A percentile compares a stretch with the other conserved stretches of the same genome.
These are phyloP conservation scores for Nitzschia sp. DNA, from an alignment of 108 stramenopile genomes.

Conservation along the genomic window DNA sequence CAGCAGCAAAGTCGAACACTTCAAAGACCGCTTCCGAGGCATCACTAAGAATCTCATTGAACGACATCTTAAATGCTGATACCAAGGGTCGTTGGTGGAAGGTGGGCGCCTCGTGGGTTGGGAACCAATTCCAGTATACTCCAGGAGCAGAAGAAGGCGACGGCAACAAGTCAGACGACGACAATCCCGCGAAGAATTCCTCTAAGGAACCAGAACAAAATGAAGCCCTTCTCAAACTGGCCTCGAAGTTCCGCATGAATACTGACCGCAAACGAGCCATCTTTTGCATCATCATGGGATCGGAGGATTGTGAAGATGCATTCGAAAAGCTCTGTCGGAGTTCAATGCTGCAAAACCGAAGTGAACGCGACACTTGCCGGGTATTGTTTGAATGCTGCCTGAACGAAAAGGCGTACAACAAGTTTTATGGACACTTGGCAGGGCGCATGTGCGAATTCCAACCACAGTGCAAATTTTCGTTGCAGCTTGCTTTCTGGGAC, in stretches of 20 bases:
- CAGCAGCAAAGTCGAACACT: conserved; percentile 34
- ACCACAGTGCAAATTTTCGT: conserved; percentile 85
- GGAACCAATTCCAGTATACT: conserved; percentile 64
- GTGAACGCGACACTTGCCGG: conserved; percentile 89
- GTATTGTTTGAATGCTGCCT: conserved; percentile 94
- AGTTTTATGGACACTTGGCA: conserved; percentile 91
- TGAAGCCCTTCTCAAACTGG: conserved; percentile 71
- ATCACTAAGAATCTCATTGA: conserved; percentile 74
- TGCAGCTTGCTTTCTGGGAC: conserved; percentile 96
- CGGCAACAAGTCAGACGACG: conserved; percentile 3
- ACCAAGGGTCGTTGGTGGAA: conserved; percentile 94
- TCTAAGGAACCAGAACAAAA: conserved; percentile 27
- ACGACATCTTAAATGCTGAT: conserved; percentile 80
- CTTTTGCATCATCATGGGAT: conserved; percentile 94
- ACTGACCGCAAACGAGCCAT: conserved; percentile 89
- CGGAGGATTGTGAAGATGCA: conserved; percentile 90
- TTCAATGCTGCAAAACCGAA: conserved; percentile 80
- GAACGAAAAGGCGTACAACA: conserved; percentile 90
- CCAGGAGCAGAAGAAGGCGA: conserved; percentile 31
- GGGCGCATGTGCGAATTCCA: conserved; percentile 89
- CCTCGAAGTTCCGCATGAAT: conserved; percentile 92
- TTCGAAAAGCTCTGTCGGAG: conserved; percentile 89
- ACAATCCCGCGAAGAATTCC: not conserved
- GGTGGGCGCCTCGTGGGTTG: conserved; percentile 93
- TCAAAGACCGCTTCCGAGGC: conserved; percentile 52